phyloP scores from a whole-genome alignment of 805 yeast species.

The Ogataea degrootiae region DNA sequence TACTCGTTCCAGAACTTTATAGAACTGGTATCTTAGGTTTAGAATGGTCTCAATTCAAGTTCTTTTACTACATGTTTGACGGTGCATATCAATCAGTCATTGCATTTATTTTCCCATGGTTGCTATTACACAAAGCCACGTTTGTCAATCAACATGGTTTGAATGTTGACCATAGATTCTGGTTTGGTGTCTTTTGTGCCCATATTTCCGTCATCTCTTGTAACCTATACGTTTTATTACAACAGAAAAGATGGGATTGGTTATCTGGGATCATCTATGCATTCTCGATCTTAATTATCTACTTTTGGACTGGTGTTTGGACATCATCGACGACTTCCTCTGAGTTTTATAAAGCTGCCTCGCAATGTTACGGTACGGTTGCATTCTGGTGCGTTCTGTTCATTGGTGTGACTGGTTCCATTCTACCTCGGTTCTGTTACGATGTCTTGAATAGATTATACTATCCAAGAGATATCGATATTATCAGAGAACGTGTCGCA shows the following conservation, averaged over 20 bases:
- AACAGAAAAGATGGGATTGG: constrained; percentile 79
- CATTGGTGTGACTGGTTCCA: constrained; percentile 47
- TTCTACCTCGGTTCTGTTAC: constrained; percentile 56
- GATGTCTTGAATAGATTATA: constrained; percentile 49
- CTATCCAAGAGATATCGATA: constrained; percentile 64
- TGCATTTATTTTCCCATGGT: constrained; percentile 64
- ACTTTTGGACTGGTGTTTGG: constrained; percentile 81
- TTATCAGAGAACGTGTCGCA: constrained; percentile 57
- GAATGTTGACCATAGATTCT: constrained; percentile 59
- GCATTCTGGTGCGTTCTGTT: constrained; percentile 63
- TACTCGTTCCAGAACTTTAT: constrained; percentile 68
- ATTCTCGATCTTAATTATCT: constrained; percentile 54
- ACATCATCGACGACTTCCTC: constrained; percentile 42
- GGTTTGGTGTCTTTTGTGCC: constrained; percentile 63
- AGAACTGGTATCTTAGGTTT: constrained; percentile 58
- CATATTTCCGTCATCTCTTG: constrained; percentile 60
- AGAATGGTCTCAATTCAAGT: constrained; percentile 59
- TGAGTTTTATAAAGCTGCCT: constrained; percentile 64
- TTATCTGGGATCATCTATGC: constrained; percentile 47
- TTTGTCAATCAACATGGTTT: constrained; percentile 44
- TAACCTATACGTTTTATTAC: constrained; percentile 60
- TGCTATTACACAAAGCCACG: constrained; percentile 43
- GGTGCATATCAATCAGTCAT: constrained; percentile 70
- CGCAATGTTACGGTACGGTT: constrained; percentile 55
- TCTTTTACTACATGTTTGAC: constrained; percentile 59